Evolutionary conservation across 768 basidiomycete genomes (phyloP).

Genomic region (Boletus rubescentipes): DNA sequence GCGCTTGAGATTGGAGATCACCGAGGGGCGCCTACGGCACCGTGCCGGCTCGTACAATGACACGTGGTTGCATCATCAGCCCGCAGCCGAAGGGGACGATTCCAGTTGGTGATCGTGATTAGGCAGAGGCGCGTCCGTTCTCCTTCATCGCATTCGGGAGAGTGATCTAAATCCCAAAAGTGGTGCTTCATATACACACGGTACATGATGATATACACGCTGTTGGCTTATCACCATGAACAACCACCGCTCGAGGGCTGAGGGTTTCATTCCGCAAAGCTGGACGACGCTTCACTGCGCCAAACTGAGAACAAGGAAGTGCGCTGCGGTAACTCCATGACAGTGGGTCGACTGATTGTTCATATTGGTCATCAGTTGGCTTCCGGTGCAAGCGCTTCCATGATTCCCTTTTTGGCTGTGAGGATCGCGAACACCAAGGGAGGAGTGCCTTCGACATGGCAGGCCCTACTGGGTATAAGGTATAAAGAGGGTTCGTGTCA

Average conservation of each 20-base stretch:
- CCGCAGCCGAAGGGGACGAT: not conserved
- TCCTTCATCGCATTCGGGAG: not conserved
- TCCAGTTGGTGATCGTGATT: not conserved
- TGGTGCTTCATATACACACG: not conserved
- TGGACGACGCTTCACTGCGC: not conserved
- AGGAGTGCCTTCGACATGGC: not conserved
- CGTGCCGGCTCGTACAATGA: not conserved
- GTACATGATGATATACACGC: not conserved
- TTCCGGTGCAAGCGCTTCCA: not conserved
- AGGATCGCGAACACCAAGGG: not conserved
- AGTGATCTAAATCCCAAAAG: not conserved
- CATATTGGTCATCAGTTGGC: not conserved
- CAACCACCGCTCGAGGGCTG: not conserved
- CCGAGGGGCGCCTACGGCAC: not conserved
- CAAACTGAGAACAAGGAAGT: not conserved
- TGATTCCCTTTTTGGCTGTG: not conserved
- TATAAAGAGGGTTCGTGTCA: conserved; percentile 15
- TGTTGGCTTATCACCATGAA: not conserved
- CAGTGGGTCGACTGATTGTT: not conserved
- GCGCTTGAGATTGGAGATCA: not conserved
- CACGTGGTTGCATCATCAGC: not conserved
- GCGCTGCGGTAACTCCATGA: not conserved
- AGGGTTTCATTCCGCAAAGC: conserved; percentile 9
- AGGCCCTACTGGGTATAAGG: conserved; percentile 11
- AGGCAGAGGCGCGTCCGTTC: not conserved